phyloP scores from a whole-genome alignment of 2,329 filamentous ascomycete species.

The Penicillium sp. region DNA sequence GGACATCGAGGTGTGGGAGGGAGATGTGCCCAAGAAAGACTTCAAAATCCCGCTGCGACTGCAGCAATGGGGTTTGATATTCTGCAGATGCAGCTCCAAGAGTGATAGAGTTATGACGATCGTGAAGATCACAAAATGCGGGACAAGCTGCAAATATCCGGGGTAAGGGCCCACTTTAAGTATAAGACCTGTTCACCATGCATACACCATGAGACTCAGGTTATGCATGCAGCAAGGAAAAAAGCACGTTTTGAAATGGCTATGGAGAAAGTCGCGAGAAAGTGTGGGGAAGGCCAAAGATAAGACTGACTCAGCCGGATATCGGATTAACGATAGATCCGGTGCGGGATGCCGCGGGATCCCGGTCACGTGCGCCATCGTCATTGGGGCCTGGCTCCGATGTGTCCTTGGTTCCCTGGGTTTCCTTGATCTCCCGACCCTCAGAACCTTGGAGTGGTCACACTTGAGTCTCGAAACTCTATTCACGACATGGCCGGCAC shows the following conservation, averaged over 20 bases:
- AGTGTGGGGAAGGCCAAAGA: constrained; percentile 26
- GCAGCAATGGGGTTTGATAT: constrained; percentile 11
- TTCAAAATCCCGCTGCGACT: constrained; percentile 9
- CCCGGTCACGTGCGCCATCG: constrained; percentile 19
- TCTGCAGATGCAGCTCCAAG: constrained; percentile 9
- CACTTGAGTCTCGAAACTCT: background rate
- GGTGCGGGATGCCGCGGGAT: constrained; percentile 18
- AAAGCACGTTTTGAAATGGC: background rate
- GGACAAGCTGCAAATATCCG: background rate
- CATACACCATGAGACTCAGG: background rate
- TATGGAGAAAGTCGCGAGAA: constrained; percentile 12
- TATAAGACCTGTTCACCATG: background rate
- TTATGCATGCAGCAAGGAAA: constrained; percentile 1
- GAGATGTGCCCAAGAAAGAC: constrained; percentile 18
- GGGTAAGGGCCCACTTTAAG: constrained; percentile 9
- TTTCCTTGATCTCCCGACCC: background rate
- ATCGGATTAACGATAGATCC: constrained; percentile 9
- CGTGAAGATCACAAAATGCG: constrained; percentile 5
- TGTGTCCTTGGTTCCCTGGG: background rate
- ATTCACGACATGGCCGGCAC: constrained; percentile 11
- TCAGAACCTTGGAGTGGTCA: background rate
- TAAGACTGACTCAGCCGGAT: constrained; percentile 22
- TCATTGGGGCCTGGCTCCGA: constrained; percentile 10
- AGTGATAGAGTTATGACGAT: constrained; percentile 11
- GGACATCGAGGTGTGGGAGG: constrained; percentile 37